These are phyloP conservation scores for Withania somnifera DNA, from an alignment of 305 asterid species.

Conservation along the genomic window DNA sequence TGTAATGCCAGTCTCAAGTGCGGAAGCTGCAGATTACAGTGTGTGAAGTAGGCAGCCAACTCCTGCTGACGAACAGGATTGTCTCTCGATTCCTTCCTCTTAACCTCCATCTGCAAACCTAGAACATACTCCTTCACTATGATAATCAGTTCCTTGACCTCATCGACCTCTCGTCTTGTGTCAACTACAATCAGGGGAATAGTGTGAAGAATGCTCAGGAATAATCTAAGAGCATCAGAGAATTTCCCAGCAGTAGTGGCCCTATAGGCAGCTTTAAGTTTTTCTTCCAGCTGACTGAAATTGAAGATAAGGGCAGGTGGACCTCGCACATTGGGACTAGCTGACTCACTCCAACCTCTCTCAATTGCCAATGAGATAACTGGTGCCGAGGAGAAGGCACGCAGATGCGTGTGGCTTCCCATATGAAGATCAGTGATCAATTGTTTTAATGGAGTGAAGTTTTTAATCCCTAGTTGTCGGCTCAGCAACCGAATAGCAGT, in stretches of 20 bases:
- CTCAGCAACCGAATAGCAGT: slow-evolving; percentile 46
- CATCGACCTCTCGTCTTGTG: slow-evolving; percentile 81
- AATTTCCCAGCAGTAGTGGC: slow-evolving; percentile 78
- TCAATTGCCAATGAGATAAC: slow-evolving; percentile 35
- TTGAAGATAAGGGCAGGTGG: slow-evolving; percentile 70
- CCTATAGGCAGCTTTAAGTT: slow-evolving; percentile 62
- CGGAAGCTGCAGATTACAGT: slow-evolving; percentile 73
- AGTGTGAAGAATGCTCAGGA: slow-evolving; percentile 57
- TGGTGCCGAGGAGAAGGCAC: slow-evolving; percentile 38
- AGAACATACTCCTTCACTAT: slow-evolving; percentile 71
- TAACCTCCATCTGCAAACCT: slow-evolving; percentile 75
- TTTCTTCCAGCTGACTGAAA: slow-evolving; percentile 72
- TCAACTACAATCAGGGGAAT: slow-evolving; percentile 87
- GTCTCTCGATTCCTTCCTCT: slow-evolving; percentile 64
- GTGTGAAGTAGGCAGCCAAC: slow-evolving; percentile 90
- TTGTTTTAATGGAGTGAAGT: slow-evolving; percentile 37
- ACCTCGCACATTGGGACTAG: slow-evolving; percentile 65
- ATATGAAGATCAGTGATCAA: slow-evolving; percentile 35
- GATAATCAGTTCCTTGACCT: slow-evolving; percentile 66
- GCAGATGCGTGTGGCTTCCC: slow-evolving; percentile 42
- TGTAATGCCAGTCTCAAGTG: slow-evolving; percentile 65
- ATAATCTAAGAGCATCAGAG: slow-evolving; percentile 59
- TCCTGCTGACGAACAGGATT: slow-evolving; percentile 83
- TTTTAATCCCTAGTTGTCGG: slow-evolving; percentile 42
- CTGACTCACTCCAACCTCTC: slow-evolving; percentile 46